Conservation (phyloP, 2,329 filamentous ascomycete genomes). For the Didymella keratinophila region DNA sequence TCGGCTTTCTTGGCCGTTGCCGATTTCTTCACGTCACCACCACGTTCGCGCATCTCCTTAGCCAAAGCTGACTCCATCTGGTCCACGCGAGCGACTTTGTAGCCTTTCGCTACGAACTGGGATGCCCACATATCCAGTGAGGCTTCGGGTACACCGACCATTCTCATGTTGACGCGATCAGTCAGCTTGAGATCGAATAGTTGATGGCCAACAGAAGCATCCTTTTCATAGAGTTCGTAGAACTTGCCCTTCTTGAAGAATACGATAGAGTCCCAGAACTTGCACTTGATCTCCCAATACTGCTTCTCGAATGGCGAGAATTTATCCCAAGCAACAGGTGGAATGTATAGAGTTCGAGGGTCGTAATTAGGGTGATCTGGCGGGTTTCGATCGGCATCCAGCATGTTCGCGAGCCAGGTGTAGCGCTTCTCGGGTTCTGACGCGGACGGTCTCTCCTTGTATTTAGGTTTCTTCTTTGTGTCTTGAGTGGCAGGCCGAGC, state of each 20-base stretch:
- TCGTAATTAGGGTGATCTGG: constrained; percentile 88
- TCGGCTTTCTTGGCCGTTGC: constrained; percentile 65
- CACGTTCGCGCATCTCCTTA: constrained; percentile 98
- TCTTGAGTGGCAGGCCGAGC: constrained; percentile 50
- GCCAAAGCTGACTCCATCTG: constrained; percentile 95
- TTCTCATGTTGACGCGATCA: constrained; percentile 98
- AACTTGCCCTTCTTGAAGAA: constrained; percentile 99
- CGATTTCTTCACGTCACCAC: constrained; percentile 62
- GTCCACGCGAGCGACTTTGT: constrained; percentile 95
- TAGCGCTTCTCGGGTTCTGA: constrained; percentile 88
- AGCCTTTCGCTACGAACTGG: constrained; percentile 97
- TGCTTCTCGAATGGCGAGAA: constrained; percentile 97
- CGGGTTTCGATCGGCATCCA: constrained; percentile 83
- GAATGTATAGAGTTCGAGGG: constrained; percentile 88
- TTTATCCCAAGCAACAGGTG: constrained; percentile 76
- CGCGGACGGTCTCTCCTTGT: constrained; percentile 73
- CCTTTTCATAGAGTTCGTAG: constrained; percentile 97
- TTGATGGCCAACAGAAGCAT: constrained; percentile 95
- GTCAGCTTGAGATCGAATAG: constrained; percentile 97
- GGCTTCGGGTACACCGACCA: constrained; percentile 97
- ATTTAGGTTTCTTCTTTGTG: constrained; percentile 44
- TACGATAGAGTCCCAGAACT: constrained; percentile 95
- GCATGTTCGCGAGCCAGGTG: constrained; percentile 84
- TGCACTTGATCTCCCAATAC: constrained; percentile 99
- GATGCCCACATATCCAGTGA: constrained; percentile 97